Evolutionary conservation across 1,139 yeast genomes (phyloP).

Genomic region (Candida tropicalis): DNA sequence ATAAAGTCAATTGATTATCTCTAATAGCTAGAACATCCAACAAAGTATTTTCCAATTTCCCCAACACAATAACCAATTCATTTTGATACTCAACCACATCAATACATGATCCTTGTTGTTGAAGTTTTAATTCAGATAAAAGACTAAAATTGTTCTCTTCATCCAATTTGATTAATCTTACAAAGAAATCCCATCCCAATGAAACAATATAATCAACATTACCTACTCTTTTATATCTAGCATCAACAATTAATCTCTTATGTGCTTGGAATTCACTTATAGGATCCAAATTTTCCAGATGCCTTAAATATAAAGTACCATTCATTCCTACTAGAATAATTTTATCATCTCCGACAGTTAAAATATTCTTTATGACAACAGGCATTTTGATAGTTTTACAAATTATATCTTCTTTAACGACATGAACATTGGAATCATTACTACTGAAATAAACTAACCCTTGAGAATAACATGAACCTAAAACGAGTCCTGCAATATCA

Average conservation of each 20-base stretch:
- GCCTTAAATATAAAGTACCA: conserved; percentile 24
- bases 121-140: conserved; percentile 37
- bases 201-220: conserved; percentile 47
- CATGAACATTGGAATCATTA: conserved; percentile 26
- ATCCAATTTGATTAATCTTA: conserved; percentile 41
- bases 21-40: conserved; percentile 44
- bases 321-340: conserved; percentile 43
- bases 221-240: conserved; percentile 21
- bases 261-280: conserved; percentile 27
- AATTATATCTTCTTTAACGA: conserved; percentile 18
- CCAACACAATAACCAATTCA: conserved; percentile 48
- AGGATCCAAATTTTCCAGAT: conserved; percentile 12
- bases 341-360: conserved; percentile 19
- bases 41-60: conserved; percentile 63
- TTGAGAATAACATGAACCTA: conserved; percentile 21
- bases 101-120: conserved; percentile 54
- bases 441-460: conserved; percentile 27
- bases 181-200: conserved; percentile 61
- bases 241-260: conserved; percentile 36
- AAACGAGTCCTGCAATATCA: conserved; percentile 24
- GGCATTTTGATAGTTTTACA: conserved; percentile 4
- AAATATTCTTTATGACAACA: conserved; percentile 37
- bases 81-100: conserved; percentile 30
- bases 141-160: conserved; percentile 20
- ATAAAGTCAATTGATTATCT: conserved; percentile 20